These are phyloP conservation scores for Dipteronia dyeriana DNA, from an alignment of 345 rosid species.

Conservation along the genomic window DNA sequence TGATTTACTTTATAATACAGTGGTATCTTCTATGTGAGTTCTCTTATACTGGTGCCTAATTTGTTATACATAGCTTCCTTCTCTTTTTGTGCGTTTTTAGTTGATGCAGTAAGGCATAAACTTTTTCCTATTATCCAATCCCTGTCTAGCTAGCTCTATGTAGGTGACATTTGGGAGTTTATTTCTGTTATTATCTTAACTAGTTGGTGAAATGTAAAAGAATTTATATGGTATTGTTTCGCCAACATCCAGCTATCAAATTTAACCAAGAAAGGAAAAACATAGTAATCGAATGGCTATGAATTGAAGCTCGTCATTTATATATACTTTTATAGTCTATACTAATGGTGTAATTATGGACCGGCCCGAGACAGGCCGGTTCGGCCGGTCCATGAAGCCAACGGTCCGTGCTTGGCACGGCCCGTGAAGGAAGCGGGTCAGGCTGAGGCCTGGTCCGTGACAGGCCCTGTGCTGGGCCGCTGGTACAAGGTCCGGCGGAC, in stretches of 20 bases:
- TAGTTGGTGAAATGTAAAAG: not conserved
- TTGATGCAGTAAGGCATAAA: not conserved
- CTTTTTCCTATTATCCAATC: not conserved
- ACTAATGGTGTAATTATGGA: too few species aligned
- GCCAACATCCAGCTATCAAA: not conserved
- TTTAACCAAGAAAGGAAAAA: not conserved
- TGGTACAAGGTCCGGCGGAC: too few species aligned
- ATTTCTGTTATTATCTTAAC: not conserved
- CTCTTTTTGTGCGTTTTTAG: constrained; percentile 2
- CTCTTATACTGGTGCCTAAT: not conserved
- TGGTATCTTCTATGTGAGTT: not conserved
- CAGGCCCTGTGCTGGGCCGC: too few species aligned
- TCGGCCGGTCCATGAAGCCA: too few species aligned
- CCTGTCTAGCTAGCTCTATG: not conserved
- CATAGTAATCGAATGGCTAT: not conserved
- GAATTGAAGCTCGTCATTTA: not conserved
- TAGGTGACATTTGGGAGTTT: not conserved
- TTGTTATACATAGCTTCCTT: not conserved
- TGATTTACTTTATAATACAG: not conserved
- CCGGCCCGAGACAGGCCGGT: too few species aligned
- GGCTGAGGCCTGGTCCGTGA: too few species aligned
- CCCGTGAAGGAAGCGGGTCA: too few species aligned
- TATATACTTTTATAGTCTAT: not conserved
- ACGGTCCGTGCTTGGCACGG: too few species aligned
- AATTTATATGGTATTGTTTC: not conserved